Evolutionary conservation across 495 filamentous ascomycete species (phyloP).

Genomic region (Aspergillus heteromorphus): DNA sequence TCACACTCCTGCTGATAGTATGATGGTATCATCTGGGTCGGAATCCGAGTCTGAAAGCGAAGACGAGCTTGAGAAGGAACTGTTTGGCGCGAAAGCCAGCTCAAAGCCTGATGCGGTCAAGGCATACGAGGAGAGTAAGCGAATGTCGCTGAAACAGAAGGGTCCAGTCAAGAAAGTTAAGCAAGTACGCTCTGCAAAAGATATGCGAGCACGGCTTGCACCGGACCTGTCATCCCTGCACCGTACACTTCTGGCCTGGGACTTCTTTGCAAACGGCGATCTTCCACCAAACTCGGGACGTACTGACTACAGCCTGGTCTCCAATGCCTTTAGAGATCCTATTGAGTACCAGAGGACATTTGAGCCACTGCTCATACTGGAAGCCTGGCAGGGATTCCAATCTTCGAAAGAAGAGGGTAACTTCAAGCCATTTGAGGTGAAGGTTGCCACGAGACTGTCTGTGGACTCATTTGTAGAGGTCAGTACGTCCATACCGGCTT

Average conservation of each 20-base stretch:
- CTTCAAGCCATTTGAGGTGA: slow-evolving; percentile 75
- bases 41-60: slow-evolving; percentile 74
- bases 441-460: slow-evolving; percentile 74
- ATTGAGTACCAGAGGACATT: slow-evolving; percentile 82
- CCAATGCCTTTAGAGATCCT: slow-evolving; percentile 68
- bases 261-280: slow-evolving; percentile 82
- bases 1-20: slow-evolving; percentile 66
- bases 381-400: slow-evolving; percentile 93
- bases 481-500: slow-evolving; percentile 67
- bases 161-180: slow-evolving; percentile 77
- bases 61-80: slow-evolving; percentile 57
- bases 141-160: slow-evolving; percentile 46
- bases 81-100: slow-evolving; percentile 48
- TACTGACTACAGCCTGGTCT: slow-evolving; percentile 66
- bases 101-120: slow-evolving; percentile 43
- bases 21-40: slow-evolving; percentile 74
- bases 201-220: slow-evolving; percentile 87
- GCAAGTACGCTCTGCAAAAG: slow-evolving; percentile 71
- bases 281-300: slow-evolving; percentile 67
- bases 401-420: slow-evolving; percentile 80
- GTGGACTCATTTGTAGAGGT: slow-evolving; percentile 93
- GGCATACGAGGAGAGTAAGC: slow-evolving; percentile 52
- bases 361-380: slow-evolving; percentile 82
- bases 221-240: slow-evolving; percentile 85
- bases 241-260: slow-evolving; percentile 81